Evolutionary conservation across 345 rosid genomes (phyloP).

Genomic region (Lagerstroemia speciosa): DNA sequence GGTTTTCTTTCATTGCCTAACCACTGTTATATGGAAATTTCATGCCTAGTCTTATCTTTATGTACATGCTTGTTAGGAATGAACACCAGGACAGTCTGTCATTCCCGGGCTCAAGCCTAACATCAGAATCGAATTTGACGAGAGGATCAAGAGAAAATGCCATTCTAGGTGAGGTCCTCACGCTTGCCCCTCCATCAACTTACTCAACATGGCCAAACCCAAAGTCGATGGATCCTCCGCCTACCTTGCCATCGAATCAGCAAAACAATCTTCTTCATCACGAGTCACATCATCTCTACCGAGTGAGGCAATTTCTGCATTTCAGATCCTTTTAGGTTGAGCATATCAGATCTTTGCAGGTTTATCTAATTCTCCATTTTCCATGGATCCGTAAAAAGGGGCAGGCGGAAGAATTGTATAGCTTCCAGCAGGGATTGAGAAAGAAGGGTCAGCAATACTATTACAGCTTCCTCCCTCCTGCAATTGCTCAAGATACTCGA

Average conservation of each 20-base stretch:
- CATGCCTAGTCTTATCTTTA: neutral
- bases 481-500: conserved; percentile 17
- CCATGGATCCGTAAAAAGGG: conserved; percentile 15
- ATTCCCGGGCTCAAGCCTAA: conserved; percentile 19
- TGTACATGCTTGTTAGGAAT: neutral
- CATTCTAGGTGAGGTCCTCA: conserved; percentile 29
- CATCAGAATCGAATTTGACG: conserved; percentile 19
- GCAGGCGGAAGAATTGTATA: conserved; percentile 15
- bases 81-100: conserved; percentile 27
- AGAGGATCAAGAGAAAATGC: conserved; percentile 18
- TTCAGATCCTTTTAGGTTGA: neutral
- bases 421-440: conserved; percentile 7
- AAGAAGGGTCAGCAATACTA: conserved; percentile 15
- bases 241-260: conserved; percentile 15
- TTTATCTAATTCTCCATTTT: neutral
- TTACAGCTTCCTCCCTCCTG: conserved; percentile 36
- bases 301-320: conserved; percentile 23
- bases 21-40: neutral
- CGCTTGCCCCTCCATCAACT: conserved; percentile 35
- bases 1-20: conserved; percentile 19
- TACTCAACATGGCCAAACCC: conserved; percentile 18
- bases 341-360: neutral
- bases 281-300: conserved; percentile 20
- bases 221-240: conserved; percentile 15
- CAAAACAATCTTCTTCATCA: conserved; percentile 18